Percentiles rank a stretch among this genome's conserved stretches.
phyloP scores from a whole-genome alignment of 2,329 filamentous ascomycete species.

The Ceratocystiopsis sp. region DNA sequence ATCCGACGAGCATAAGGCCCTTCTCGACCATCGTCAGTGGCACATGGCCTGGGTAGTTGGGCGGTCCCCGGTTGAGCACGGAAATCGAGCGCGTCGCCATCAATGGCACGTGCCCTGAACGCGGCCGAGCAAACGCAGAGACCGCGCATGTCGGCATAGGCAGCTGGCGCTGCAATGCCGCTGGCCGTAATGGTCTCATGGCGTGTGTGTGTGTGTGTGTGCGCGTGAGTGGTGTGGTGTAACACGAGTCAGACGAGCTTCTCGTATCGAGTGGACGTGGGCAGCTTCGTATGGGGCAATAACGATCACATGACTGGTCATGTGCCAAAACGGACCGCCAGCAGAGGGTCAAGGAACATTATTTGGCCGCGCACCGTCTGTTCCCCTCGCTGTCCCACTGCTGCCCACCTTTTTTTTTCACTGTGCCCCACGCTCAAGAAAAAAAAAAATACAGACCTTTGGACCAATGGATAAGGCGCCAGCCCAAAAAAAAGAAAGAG shows the following conservation, averaged over 20 bases:
- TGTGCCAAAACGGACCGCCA: no score
- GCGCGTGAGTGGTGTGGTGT: no score
- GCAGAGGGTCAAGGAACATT: background rate
- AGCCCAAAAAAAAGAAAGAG: constrained; percentile 1
- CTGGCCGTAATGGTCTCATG: no score
- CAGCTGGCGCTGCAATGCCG: no score
- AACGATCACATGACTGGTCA: no score
- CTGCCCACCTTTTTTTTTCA: constrained; percentile 2
- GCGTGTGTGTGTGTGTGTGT: no score
- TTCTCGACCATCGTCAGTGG: constrained; percentile 69
- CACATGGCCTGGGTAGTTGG: constrained; percentile 84
- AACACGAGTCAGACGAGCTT: no score
- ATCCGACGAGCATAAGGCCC: constrained; percentile 49
- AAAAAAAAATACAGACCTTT: constrained; percentile 5
- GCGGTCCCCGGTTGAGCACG: constrained; percentile 64
- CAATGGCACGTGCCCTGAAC: no score
- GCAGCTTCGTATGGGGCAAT: no score
- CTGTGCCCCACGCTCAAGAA: constrained; percentile 6
- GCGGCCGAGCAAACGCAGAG: no score
- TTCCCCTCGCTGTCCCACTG: background rate
- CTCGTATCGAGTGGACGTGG: no score
- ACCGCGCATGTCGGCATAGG: no score
- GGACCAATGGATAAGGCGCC: background rate
- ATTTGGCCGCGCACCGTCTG: background rate
- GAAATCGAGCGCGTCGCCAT: constrained; percentile 39